Conservation (phyloP, 305 asterid species). For the Fraxinus baroniana region DNA sequence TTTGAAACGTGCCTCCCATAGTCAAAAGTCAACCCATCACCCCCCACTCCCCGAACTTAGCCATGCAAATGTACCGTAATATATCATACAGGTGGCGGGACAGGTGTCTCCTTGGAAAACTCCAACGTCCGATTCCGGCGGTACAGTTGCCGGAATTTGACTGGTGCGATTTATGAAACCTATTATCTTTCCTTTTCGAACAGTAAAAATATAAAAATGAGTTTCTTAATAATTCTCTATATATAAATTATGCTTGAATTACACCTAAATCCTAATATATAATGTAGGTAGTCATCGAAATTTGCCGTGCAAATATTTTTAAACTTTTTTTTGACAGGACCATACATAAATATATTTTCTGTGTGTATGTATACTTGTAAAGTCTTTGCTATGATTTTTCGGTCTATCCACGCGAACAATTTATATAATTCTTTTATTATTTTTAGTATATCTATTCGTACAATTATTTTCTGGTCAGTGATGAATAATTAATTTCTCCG, state of each 20-base stretch:
- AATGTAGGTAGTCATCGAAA: no score
- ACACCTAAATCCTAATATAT: no score
- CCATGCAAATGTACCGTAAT: slow-evolving; percentile 9
- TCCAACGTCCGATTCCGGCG: slow-evolving; percentile 47
- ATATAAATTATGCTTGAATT: no score
- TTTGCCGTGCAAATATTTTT: background rate
- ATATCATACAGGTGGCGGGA: slow-evolving; percentile 33
- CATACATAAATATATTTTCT: background rate
- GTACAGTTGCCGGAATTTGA: slow-evolving; percentile 36
- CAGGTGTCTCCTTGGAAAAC: slow-evolving; percentile 28
- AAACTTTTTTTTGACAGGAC: background rate
- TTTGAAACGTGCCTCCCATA: slow-evolving; percentile 17
- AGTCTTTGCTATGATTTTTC: slow-evolving; percentile 23
- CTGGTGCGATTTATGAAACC: slow-evolving; percentile 54
- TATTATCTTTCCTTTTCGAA: background rate
- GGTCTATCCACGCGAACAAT: background rate
- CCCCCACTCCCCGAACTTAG: slow-evolving; percentile 19
- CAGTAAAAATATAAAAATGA: background rate
- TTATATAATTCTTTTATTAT: background rate
- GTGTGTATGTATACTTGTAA: background rate
- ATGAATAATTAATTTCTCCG: background rate
- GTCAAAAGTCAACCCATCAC: slow-evolving; percentile 35
- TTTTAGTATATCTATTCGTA: background rate
- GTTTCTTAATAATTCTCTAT: no score
- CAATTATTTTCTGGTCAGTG: background rate